Percentiles rank a stretch among this genome's conserved stretches.
phyloP scores from a whole-genome alignment of 106 monocot genomes.

The Xerophyta viscosa region DNA sequence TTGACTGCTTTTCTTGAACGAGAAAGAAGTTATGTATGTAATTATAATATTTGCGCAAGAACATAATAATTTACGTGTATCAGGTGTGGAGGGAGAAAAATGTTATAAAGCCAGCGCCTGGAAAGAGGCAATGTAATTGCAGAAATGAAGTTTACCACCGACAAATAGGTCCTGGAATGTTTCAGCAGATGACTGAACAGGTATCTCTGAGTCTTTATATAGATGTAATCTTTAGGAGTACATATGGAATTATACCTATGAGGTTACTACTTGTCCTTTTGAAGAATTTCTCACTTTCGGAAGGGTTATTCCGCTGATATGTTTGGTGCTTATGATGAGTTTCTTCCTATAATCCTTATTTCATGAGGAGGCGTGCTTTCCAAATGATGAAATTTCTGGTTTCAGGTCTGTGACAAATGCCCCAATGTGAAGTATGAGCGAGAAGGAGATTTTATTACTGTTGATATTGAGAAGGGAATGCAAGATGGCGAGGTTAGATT shows the following conservation, averaged over 20 bases:
- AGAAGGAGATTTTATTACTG: conserved; percentile 84
- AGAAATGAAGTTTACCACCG: conserved; percentile 94
- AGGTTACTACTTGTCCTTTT: not conserved
- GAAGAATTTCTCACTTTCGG: not conserved
- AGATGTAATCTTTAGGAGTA: no score
- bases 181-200: conserved; percentile 97
- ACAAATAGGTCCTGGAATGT: conserved; percentile 99
- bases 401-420: conserved; percentile 94
- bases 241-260: no score
- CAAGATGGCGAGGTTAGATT: conserved; percentile 78
- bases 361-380: not conserved
- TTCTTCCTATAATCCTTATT: not conserved
- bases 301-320: not conserved
- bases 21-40: not conserved
- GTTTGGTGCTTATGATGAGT: not conserved
- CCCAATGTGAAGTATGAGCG: conserved; percentile 88
- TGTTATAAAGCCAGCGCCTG: conserved; percentile 91
- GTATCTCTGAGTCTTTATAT: no score
- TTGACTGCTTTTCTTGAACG: not conserved
- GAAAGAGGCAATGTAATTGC: conserved; percentile 94
- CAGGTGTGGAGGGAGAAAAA: conserved; percentile 99
- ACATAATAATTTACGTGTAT: conserved; percentile 4
- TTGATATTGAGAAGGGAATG: conserved; percentile 98
- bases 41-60: no score
- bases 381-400: no score